Base-by-base conservation (phyloP, 2,329 filamentous ascomycete genomes). In the Coniella lustricola region DNA sequence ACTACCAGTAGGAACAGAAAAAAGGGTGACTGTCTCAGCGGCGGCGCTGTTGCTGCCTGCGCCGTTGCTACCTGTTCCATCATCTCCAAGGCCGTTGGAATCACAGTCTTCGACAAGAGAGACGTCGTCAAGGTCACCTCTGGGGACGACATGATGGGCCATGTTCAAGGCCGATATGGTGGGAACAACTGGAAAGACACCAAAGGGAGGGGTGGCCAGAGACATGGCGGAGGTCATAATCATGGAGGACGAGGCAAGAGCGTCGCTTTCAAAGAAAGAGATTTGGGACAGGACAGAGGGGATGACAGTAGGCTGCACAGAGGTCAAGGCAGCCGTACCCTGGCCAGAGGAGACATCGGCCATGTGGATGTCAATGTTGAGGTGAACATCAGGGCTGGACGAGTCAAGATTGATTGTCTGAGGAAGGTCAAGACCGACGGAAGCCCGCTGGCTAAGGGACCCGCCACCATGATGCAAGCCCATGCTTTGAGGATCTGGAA, bases 331-430 rank as follows among this genome's bases (percentile, higher is more conserved):
- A 33, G 22, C 13, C 20, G 37, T 34, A 16, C 16, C 32, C 10
- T 34, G 14, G 22, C 37, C 25, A 20, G 40, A 21, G 9, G 40
- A 20, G 40, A 3, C 18, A 44, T 43, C 12, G 18, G 38, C 42
- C 34, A 53, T 34, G 17, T 51, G 45, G 17, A 53, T 46, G 25
- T 53, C 46, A 18, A 53, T 53, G 17, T 51, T 45, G 17, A 53
- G 42, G 13, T 51, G 49, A 3, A 53, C 4, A 12, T 51, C 45
- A 16, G 45, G 34, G 13, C 31, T 32, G 7, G 29, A 43, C 13
- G 45, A 25, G 18, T 32, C 46, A 18, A 49, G 17, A 3, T 46
- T 36, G 13, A 51, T 37, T 7, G 49, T 36, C 29, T 44, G 48
- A 25, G 45, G 44, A 20, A 39, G 45, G 31, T 22, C 48, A 9